phyloP scores from a whole-genome alignment of 345 rosid genomes.

The Sonneratia caseolaris region DNA sequence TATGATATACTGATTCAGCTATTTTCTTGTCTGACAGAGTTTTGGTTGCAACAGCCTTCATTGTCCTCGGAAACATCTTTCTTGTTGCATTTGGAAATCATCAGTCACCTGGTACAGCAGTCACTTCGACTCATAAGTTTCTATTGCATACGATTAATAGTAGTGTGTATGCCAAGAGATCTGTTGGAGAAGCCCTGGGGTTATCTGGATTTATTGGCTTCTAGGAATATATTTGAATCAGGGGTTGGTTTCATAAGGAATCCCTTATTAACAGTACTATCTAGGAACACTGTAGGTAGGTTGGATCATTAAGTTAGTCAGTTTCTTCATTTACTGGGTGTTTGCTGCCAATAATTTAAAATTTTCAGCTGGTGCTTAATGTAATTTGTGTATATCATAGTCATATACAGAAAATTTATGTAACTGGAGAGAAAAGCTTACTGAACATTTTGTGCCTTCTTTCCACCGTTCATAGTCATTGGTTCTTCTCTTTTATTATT shows the following conservation, averaged over 20 bases:
- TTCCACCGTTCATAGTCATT: neutral
- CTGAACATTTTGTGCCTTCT: neutral
- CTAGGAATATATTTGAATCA: neutral
- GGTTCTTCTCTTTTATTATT: neutral
- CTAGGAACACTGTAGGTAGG: neutral
- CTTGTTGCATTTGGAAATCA: conserved; percentile 98
- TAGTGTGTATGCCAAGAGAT: neutral
- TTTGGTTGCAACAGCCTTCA: conserved; percentile 82
- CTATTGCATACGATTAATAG: neutral
- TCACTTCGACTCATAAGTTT: neutral
- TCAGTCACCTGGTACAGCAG: conserved; percentile 77
- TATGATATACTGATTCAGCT: neutral
- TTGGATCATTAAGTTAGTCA: neutral
- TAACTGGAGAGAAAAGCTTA: neutral
- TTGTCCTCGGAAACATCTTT: conserved; percentile 88
- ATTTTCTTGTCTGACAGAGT: conserved; percentile 42
- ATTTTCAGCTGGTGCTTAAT: neutral
- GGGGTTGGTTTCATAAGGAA: neutral
- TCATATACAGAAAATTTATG: neutral
- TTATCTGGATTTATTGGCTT: neutral
- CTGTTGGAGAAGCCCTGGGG: too few species aligned
- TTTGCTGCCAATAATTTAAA: neutral
- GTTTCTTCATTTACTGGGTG: neutral
- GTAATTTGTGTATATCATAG: neutral
- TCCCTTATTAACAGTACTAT: neutral